phyloP scores from a whole-genome alignment of 495 filamentous ascomycete species.

The Xylaria castorea region DNA sequence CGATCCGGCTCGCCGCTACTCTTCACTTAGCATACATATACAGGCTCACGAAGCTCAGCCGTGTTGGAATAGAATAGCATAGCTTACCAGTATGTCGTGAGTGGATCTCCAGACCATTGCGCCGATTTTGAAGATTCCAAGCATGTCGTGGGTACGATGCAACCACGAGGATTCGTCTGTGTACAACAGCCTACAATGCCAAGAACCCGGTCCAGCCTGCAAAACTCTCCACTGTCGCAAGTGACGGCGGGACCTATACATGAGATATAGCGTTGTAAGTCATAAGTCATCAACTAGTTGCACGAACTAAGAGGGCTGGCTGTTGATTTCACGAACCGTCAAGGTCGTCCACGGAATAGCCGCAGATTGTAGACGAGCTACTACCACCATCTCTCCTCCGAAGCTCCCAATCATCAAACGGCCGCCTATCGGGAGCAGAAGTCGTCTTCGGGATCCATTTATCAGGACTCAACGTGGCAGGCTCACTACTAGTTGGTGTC shows the following conservation, averaged over 20 bases:
- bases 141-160: constrained; percentile 40
- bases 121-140: constrained; percentile 32
- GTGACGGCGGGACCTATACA: constrained; percentile 35
- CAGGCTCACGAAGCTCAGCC: not conserved
- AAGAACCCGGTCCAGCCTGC: constrained; percentile 18
- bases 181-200: constrained; percentile 38
- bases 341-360: constrained; percentile 33
- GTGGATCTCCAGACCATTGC: constrained; percentile 22
- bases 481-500: constrained; percentile 28
- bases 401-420: constrained; percentile 35
- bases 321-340: constrained; percentile 16
- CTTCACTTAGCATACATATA: constrained; percentile 29
- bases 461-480: constrained; percentile 33
- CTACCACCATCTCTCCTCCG: constrained; percentile 37
- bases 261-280: constrained; percentile 27
- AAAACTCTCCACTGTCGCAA: constrained; percentile 34
- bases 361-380: constrained; percentile 33
- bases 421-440: constrained; percentile 36
- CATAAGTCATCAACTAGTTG: constrained; percentile 21
- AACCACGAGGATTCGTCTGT: constrained; percentile 31
- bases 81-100: constrained; percentile 36
- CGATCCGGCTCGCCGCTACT: constrained; percentile 30
- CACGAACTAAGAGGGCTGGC: too few relatives aligned
- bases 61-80: not conserved
- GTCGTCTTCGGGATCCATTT: constrained; percentile 44